Conservation (phyloP, 345 rosid genomes). For the Hirschfeldia incana region DNA sequence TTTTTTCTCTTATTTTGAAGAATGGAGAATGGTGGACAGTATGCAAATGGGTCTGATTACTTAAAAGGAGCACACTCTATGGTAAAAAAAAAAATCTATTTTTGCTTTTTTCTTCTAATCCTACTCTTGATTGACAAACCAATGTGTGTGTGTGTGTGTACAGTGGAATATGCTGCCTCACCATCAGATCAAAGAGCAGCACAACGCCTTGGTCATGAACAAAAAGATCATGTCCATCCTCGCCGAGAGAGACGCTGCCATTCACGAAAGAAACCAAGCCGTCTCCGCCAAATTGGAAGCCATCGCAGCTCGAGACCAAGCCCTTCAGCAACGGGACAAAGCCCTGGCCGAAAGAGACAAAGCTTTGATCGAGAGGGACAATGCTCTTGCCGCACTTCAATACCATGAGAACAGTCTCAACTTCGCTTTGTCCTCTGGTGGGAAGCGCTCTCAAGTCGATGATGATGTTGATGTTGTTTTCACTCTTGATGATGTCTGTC, state of each 20-base stretch:
- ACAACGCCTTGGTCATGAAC: slow-evolving; percentile 80
- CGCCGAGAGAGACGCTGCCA: slow-evolving; percentile 78
- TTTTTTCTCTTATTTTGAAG: not conserved
- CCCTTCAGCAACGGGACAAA: slow-evolving; percentile 76
- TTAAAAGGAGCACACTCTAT: slow-evolving; percentile 56
- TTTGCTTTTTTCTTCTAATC: not conserved
- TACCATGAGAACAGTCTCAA: slow-evolving; percentile 62
- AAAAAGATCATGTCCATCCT: slow-evolving; percentile 87
- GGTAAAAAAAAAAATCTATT: slow-evolving; percentile 39
- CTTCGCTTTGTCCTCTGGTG: slow-evolving; percentile 51
- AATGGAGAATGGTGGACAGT: slow-evolving; percentile 75
- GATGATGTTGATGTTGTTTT: not conserved
- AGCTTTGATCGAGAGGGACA: slow-evolving; percentile 83
- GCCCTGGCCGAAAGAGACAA: slow-evolving; percentile 78
- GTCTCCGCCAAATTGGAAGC: slow-evolving; percentile 72
- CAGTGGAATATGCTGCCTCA: slow-evolving; percentile 81
- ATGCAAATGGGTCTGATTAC: slow-evolving; percentile 61
- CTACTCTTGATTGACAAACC: not conserved
- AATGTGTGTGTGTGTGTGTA: slow-evolving; percentile 13
- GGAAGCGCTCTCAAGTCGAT: slow-evolving; percentile 48
- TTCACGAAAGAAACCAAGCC: slow-evolving; percentile 69
- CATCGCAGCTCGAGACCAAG: slow-evolving; percentile 68
- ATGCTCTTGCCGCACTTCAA: slow-evolving; percentile 72
- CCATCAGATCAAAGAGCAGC: slow-evolving; percentile 75
- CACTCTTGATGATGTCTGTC: not conserved